Evolutionary conservation across 2,329 filamentous ascomycete species (phyloP).

Genomic region (Basipetospora sp.): DNA sequence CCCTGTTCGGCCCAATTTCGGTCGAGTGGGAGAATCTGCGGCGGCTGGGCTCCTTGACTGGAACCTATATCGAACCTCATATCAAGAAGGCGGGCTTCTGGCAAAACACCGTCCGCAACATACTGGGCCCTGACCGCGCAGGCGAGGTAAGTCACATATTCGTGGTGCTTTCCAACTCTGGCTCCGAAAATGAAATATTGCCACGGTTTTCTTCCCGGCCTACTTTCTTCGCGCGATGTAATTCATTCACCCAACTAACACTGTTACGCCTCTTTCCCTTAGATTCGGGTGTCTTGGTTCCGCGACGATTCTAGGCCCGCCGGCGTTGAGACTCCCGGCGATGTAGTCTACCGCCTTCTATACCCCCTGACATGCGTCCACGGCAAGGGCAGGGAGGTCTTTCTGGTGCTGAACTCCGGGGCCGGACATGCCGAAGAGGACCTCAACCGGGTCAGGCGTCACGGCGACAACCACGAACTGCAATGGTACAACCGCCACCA

Average conservation of each 20-base stretch:
- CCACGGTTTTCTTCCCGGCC: too few species aligned
- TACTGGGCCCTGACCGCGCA: too few species aligned
- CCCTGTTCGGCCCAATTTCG: slow-evolving; percentile 9
- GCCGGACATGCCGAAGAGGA: background rate
- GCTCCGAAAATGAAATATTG: too few species aligned
- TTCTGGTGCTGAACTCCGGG: background rate
- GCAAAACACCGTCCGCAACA: too few species aligned
- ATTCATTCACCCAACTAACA: too few species aligned
- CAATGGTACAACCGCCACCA: slow-evolving; percentile 1
- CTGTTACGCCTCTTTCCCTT: background rate
- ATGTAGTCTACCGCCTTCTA: slow-evolving; percentile 5
- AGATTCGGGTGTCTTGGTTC: slow-evolving; percentile 11
- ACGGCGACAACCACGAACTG: slow-evolving; percentile 1
- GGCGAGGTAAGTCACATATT: too few species aligned
- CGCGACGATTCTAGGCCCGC: background rate
- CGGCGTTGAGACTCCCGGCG: background rate
- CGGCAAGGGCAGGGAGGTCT: background rate
- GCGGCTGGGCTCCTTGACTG: slow-evolving; percentile 20
- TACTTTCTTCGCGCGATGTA: too few species aligned
- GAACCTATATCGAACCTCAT: slow-evolving; percentile 13
- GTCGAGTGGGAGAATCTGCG: slow-evolving; percentile 13
- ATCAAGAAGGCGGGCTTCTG: too few species aligned
- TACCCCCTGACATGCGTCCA: background rate
- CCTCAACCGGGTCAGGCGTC: background rate
- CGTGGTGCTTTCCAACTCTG: too few species aligned